Evolutionary conservation across 2,329 filamentous ascomycete species (phyloP), one percentile per base, ranked within the genome.

Genomic region (Penicillium freii): DNA sequence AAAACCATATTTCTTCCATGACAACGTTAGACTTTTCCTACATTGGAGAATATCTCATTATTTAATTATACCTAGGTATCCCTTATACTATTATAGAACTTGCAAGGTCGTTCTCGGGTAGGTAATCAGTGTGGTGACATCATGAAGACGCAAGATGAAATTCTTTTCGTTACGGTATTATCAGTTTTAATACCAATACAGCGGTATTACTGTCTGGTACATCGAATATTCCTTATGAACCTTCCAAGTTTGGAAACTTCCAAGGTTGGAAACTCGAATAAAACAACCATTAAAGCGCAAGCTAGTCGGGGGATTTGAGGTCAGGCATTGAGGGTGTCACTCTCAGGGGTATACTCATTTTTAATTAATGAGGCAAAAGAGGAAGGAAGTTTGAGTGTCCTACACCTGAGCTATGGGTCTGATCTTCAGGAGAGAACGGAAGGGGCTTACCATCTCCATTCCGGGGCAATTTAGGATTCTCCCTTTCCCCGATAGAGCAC

Each of bases 361-460:
- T 39, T 53, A 36, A 52, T 56, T 17, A 19, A 48, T 13, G 27
- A 33, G 38, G 29, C 21, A 15, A 44, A 53, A 23, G 39, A 44
- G 40, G 21, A 51, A 21, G 19, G 33, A 27, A 44, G n/a, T n/a
- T 23, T 23, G 13, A 33, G 25, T 42, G 29, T 29, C 47, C 21
- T 25, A 46, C 56, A 38, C 31, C 31, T 23, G n/a, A 38, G 38
- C 4, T 43, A 55, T 48, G 56, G 58, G 53, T 60, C 56, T 51
- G 66, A 69, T 69, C 65, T 68, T 68, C 66, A 68, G 66, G 65
- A 67, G 66, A 67, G n/a, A 38, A 44, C 53, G 53, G 55, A 63
- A 62, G 62, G 58, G 56, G 62, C 29, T 56, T 54, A 23, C 46
- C 39, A 55, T 54, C 60, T 56, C 54, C 57, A 63, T 63, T 61